phyloP scores from a whole-genome alignment of 257 asterid genomes.

The Solanum chaucha region DNA sequence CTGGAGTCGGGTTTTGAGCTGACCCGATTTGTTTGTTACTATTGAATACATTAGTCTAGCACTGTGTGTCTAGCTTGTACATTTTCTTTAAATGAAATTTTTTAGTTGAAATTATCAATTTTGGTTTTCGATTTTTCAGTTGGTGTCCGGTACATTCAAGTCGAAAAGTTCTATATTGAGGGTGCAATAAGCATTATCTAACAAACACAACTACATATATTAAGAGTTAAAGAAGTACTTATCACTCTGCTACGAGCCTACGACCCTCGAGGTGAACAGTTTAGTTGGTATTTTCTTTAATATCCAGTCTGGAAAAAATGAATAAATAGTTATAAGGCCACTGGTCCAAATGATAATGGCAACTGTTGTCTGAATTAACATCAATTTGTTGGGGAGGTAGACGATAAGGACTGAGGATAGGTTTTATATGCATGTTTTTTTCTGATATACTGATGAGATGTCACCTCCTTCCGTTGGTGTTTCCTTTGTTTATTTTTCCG shows the following conservation, averaged over 20 bases:
- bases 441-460: background rate
- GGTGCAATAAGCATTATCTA: background rate
- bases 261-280: background rate
- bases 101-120: conserved; percentile 5
- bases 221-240: background rate
- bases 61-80: conserved; percentile 12
- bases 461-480: background rate
- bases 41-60: conserved; percentile 21
- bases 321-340: background rate
- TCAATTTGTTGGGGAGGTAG: background rate
- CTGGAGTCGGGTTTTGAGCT: conserved; percentile 70
- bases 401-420: background rate
- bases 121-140: background rate
- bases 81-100: background rate
- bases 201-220: background rate
- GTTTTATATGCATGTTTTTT: background rate
- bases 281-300: background rate
- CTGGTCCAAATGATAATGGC: background rate
- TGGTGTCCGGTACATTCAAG: background rate
- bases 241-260: background rate
- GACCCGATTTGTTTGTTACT: conserved; percentile 10
- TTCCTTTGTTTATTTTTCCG: background rate
- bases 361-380: background rate
- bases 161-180: background rate
- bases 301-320: background rate